Evolutionary conservation across 768 basidiomycete genomes (phyloP).

Genomic region (Lyophyllum atratum): DNA sequence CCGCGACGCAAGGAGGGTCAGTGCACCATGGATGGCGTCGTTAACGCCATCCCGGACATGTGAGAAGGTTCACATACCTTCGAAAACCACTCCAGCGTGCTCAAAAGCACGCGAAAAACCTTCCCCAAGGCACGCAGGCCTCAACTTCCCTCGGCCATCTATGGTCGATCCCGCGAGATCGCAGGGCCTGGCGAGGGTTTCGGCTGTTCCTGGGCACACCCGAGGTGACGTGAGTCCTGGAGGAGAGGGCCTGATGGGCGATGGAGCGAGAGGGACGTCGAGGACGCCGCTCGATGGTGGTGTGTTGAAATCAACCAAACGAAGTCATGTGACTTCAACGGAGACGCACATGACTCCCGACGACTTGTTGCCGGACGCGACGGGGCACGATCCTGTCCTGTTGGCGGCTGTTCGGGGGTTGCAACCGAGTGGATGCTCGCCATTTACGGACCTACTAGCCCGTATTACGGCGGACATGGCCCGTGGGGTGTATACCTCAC

Average conservation of each 20-base stretch:
- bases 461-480: background rate
- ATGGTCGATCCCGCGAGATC: too few species aligned
- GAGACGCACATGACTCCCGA: too few species aligned
- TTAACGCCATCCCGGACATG: background rate
- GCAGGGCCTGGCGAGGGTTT: background rate
- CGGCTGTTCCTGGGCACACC: background rate
- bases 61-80: background rate
- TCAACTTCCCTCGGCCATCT: background rate
- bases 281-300: background rate
- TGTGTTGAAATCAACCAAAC: too few species aligned
- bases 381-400: too few species aligned
- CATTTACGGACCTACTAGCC: background rate
- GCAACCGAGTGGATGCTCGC: background rate
- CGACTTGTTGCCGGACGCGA: too few species aligned
- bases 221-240: too few species aligned
- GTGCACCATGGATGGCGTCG: background rate
- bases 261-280: background rate
- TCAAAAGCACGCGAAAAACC: background rate
- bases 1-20: background rate
- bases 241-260: too few species aligned
- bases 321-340: too few species aligned
- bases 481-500: background rate
- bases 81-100: background rate
- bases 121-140: background rate
- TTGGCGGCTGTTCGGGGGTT: background rate